Evolutionary conservation across 768 basidiomycete species (phyloP), one percentile per base, ranked within the genome.

Genomic region (Rhodocollybia butyracea): DNA sequence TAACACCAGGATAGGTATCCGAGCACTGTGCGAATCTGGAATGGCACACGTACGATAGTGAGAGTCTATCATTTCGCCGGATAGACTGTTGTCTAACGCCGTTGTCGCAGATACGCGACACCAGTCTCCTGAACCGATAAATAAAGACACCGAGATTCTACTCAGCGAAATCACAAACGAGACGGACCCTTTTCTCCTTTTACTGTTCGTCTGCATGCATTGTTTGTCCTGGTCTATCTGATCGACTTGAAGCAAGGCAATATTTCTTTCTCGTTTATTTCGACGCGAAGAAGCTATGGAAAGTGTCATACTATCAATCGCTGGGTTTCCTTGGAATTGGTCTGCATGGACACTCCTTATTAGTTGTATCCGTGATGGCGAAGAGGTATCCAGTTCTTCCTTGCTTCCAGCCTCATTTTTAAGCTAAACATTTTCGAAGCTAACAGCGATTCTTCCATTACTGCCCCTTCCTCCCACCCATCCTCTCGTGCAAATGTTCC

Each of bases 321-420:
- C 79, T 34, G 78, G 78, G 5, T 91, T 86, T 63, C 88, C 90
- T 12, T 98, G 91, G 86, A 98, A 98, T 66, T 98, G 95, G 94
- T 89, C 90, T 26, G 76, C 85, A n/a, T 98, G 94, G 94, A 73
- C 81, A 7, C 78, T 93, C 40, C 75, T 98, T n/a, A 80, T 81
- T 2, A 84, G 83, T 51, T 89, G 90, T 64, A 79, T 94, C 30
- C 81, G 83, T 13, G 91, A 94, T 59, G 84, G 84, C 15, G 91
- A 94, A 72, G 92, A 96, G 85, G 94, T 94, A 53, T 34, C 67
- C 61, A 38, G 51, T 54, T 51, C 60, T 50, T 21, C 46, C 48
- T 42, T 36, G 15, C 22, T 1, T 24, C 7, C 15, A 26, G 13
- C 38, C 31, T 13, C 29, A n/a, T 50, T 51, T 53, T 26, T 36